Base-by-base conservation (phyloP, 1,139 yeast species). In the Pichia sp. region DNA sequence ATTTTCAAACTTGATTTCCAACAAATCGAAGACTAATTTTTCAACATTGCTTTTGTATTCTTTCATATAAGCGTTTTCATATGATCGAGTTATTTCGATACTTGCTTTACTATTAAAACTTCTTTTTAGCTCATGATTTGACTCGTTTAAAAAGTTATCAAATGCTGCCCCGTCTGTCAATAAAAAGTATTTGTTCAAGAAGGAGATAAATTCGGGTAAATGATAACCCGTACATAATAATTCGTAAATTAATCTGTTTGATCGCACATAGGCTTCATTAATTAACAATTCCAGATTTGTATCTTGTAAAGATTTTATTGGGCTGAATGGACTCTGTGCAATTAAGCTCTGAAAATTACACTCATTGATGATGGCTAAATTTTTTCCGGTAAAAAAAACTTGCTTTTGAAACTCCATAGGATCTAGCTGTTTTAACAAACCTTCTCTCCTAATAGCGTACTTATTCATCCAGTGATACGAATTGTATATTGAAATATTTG, bases 321-420 rank as follows among this genome's bases (percentile, higher is more conserved):
- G 30, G 1, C 39, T 19, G 0, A 53, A 52, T 3, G 40, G 39
- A 4, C 41, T 44, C 2, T 55, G 4, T 2, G 9, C 10, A 13
- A 47, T 23, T 5, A 37, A 3, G 16, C 34, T 10, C 5, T 82
- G 81, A 30, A 22, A 44, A 7, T 50, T 25, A 58, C 88, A 82
- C 51, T 75, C 82, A 54, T 82, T 77, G 52, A 87, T 76, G 4
- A 93, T 84, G 60, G 88, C 87, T 53, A 91, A 70, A 60, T 85
- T 85, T 66, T 89, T 90, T 1, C 99, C 99, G 0, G 97, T 89
- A 49, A 83, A 73, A 26, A 93, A 70, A 0, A 93, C 76, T 64
- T 87, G 85, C 48, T 72, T 73, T 60, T 85, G 87, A 1, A 83
- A 66, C 1, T 76, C 80, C n/a, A 72, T 72, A 48, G 73, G 69